Evolutionary conservation across 2,329 filamentous ascomycete genomes (phyloP).

Genomic region (Ceratocystis cacaofunesta): DNA sequence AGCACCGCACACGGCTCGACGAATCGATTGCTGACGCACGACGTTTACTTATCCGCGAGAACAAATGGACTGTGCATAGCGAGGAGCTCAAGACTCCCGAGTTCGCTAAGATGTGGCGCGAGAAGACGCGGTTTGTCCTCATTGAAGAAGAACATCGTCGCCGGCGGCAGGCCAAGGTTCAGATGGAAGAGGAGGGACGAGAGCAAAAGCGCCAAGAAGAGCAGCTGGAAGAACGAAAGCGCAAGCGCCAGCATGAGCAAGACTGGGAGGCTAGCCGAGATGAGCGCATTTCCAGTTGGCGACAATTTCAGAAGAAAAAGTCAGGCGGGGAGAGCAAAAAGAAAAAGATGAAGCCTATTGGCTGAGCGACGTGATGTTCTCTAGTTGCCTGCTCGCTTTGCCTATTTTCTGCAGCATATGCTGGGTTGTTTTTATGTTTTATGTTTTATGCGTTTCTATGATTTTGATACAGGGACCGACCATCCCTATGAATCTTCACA

Average conservation of each 20-base stretch:
- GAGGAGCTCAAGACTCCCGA: constrained; percentile 71
- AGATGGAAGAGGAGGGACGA: constrained; percentile 91
- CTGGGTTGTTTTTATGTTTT: not conserved
- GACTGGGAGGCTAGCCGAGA: constrained; percentile 92
- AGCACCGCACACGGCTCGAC: constrained; percentile 71
- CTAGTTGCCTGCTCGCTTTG: not conserved
- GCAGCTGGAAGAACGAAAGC: constrained; percentile 64
- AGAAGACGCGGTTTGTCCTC: constrained; percentile 79
- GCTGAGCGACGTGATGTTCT: constrained; percentile 24
- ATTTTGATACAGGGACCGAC: not conserved
- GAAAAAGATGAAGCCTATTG: constrained; percentile 55
- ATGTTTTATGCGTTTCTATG: constrained; percentile 2
- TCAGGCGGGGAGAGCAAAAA: constrained; percentile 47
- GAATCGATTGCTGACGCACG: constrained; percentile 93
- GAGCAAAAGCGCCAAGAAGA: constrained; percentile 76
- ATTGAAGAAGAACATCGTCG: constrained; percentile 83
- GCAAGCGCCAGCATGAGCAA: constrained; percentile 82
- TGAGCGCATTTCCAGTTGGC: constrained; percentile 83
- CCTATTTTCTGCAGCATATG: not conserved
- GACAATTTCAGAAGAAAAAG: constrained; percentile 71
- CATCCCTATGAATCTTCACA: not conserved
- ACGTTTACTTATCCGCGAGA: constrained; percentile 84
- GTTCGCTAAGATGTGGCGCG: constrained; percentile 74
- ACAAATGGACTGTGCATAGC: constrained; percentile 82
- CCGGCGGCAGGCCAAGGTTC: constrained; percentile 73